Base-by-base conservation (phyloP, 352 stramenopile species). In the Halophytophthora batemanensis region DNA sequence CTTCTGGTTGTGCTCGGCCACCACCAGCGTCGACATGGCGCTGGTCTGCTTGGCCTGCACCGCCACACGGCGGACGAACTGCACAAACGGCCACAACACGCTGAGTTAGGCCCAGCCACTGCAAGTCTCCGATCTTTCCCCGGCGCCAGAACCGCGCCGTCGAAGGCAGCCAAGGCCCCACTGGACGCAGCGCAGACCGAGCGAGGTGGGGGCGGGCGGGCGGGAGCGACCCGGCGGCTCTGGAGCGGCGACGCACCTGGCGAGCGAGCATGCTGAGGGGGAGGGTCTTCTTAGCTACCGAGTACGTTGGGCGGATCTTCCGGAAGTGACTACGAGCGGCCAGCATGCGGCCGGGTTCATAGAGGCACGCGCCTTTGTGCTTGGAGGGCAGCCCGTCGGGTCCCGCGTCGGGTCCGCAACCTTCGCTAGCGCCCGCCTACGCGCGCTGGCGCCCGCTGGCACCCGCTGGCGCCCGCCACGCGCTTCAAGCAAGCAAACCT, bases 1-100 rank as follows among this genome's bases (percentile, higher is more conserved):
- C 48, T 75, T 65, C 39, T 71, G 64, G 69, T 95, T 91, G 71
- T 95, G 84, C 68, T 96, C 87, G 45, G 86, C 86, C 45, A 96
- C 66, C 29, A 96, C 83, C n/a, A 96, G 63, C 35, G 82, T 92
- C 47, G 82, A 90, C 49, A 94, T 72, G 43, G 58, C 64, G 35
- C 60, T 50, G 17, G 34, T 48, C 29, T 58, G 52, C 12, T 62
- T 25, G 41, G 61, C 59, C 38, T 71, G 56, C 52, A 59, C 71
- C 28, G 76, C 49, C 12, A 74, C 69, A 51, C 75, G 74, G 49
- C 75, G 80, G 37, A 77, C 50, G 45, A 86, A 66, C 74, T 86
- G 25, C 25, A 10, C 44, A 33, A 1, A 25, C 17, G 33, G 18
- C 3, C 12, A 15, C 41, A 17, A 33, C 21, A 11, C 31, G 14